Conservation (phyloP, 306 rosid species). For the Cucumis hystrix region DNA sequence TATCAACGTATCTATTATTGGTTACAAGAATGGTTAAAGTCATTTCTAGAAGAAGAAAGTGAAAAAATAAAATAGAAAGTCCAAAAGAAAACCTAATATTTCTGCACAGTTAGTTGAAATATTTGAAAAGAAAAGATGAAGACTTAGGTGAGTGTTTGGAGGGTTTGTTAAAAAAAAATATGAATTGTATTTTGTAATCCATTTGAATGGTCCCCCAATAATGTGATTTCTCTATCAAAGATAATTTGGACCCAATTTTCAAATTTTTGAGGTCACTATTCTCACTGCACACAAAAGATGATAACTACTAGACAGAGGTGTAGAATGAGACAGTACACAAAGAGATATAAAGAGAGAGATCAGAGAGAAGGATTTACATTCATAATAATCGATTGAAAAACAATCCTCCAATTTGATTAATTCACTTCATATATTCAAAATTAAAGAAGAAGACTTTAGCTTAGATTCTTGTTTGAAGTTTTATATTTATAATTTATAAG, state of each 20-base stretch:
- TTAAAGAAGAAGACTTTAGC: background rate
- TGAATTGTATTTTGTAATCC: background rate
- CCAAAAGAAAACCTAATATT: background rate
- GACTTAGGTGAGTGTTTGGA: background rate
- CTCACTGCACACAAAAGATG: constrained; percentile 18
- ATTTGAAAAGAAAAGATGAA: background rate
- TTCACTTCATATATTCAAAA: background rate
- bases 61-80: background rate
- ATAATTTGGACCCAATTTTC: constrained; percentile 17
- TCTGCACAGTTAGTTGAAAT: background rate
- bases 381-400: no score
- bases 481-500: background rate
- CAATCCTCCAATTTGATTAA: no score
- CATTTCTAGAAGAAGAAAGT: background rate
- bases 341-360: background rate
- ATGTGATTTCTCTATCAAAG: constrained; percentile 15
- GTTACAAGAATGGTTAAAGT: no score
- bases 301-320: constrained; percentile 16
- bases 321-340: constrained; percentile 6
- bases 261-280: constrained; percentile 10
- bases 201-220: constrained; percentile 16
- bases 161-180: background rate
- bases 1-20: no score
- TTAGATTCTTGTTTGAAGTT: background rate
- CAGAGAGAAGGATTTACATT: background rate